Percentiles rank a stretch among this genome's conserved stretches.
Evolutionary conservation across 345 rosid species (phyloP).

Genomic region (Salix brachista): DNA sequence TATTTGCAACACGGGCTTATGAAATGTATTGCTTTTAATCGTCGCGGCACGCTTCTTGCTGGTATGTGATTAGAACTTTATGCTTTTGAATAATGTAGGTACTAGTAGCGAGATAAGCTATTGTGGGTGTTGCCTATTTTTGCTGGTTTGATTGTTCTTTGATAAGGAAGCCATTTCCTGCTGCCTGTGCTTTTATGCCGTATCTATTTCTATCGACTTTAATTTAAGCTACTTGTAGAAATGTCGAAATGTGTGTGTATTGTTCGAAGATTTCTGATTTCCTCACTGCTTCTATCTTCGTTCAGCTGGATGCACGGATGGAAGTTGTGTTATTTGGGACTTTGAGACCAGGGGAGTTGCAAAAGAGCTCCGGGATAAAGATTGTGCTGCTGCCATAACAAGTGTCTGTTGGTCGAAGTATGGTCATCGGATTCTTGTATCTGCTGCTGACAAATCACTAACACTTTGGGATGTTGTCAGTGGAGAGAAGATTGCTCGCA

Average conservation of each 20-base stretch:
- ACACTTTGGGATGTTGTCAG: constrained; percentile 82
- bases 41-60: constrained; percentile 96
- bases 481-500: constrained; percentile 66
- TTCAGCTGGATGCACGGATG: constrained; percentile 96
- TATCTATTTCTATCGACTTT: background rate
- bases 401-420: constrained; percentile 93
- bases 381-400: constrained; percentile 74
- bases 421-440: constrained; percentile 86
- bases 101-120: background rate
- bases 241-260: background rate
- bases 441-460: constrained; percentile 93
- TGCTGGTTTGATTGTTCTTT: background rate
- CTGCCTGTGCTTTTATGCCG: background rate
- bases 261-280: background rate
- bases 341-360: constrained; percentile 95
- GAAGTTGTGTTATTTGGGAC: constrained; percentile 90
- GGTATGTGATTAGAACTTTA: constrained; percentile 31
- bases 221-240: background rate
- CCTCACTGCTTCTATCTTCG: background rate
- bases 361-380: constrained; percentile 80
- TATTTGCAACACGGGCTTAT: constrained; percentile 88
- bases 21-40: constrained; percentile 94
- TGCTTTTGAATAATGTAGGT: background rate
- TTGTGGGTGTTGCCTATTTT: background rate
- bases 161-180: background rate